Conservation (phyloP, 2,329 filamentous ascomycete genomes). For the Daldinia sp. region DNA sequence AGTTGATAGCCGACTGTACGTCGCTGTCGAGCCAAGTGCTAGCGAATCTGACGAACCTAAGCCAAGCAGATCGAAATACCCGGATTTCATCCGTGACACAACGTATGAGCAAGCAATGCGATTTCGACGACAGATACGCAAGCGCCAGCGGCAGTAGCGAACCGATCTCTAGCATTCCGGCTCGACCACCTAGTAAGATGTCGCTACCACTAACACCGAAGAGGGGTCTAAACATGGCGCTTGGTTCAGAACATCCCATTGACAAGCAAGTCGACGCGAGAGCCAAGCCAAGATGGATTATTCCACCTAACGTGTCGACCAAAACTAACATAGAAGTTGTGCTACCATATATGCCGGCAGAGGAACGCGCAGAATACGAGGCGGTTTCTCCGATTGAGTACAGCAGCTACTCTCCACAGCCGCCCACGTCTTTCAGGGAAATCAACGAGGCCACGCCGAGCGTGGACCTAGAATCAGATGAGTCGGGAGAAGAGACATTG, state of each 20-base stretch:
- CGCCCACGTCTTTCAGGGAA: conserved; percentile 38
- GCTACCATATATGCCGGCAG: conserved; percentile 29
- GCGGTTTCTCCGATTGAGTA: conserved; percentile 15
- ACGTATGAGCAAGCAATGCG: neutral
- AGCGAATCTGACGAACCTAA: neutral
- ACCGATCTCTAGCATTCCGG: conserved; percentile 27
- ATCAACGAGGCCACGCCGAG: conserved; percentile 33
- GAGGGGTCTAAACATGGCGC: neutral
- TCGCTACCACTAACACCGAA: neutral
- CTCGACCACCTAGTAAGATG: conserved; percentile 4
- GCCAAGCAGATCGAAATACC: neutral
- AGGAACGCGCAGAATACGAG: conserved; percentile 30
- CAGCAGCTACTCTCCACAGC: conserved; percentile 8
- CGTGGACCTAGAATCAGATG: conserved; percentile 13
- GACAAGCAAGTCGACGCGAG: conserved; percentile 5
- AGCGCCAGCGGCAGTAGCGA: conserved; percentile 24
- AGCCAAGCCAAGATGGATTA: neutral
- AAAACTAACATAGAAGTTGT: conserved; percentile 32
- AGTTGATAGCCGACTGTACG: conserved; percentile 36
- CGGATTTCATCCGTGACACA: neutral
- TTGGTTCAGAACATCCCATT: conserved; percentile 17
- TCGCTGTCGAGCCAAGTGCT: conserved; percentile 41
- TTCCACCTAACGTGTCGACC: neutral
- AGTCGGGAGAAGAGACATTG: conserved; percentile 36
- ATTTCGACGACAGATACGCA: neutral